Base-by-base conservation (phyloP, 306 rosid species). In the Rosa rugosa region DNA sequence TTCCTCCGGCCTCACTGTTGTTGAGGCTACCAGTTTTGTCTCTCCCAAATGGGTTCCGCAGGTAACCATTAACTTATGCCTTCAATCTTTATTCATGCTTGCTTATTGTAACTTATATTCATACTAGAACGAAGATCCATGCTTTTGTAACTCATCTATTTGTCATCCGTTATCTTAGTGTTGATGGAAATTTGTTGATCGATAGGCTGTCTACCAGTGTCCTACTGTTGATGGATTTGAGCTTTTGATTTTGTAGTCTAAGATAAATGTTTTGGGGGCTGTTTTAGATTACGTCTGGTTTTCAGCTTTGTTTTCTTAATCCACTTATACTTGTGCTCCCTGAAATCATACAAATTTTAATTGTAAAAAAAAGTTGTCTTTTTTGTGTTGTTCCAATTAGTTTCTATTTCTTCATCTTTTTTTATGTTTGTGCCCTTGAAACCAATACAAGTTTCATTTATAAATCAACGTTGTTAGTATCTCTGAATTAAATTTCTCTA, bases 1-100 rank as follows among this genome's bases (percentile, higher is more conserved):
- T 80, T 91, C 97, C 78, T 82, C 97, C 25, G 97, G 99, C 56
- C 83, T 94, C 86, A 81, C 89, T 56, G 86, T 89, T 78, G 92
- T 92, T 44, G 98, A 94, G 86, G 94, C 97, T 9, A 92, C 97
- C 14, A 92, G 98, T 89, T 94, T 94, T 82, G 97, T 94, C 77
- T 92, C 98, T 23, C 97, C 97, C 74, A 94, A 92, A 92, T 92
- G 98, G 97, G 94, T 94, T 64, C 97, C 97, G 0, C 98, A 94
- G 97, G 97, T 94, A 83, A 80, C 10, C 36, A 0, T 42, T 42
- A 31, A 31, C 36, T 31, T 31, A 31, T 31, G 36, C 3, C 22
- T 77, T 65, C 12, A 57, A 12, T 42, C 13, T 23, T 23, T 50
- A 9, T 50, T 11, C 20, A 27, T 27, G 23, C 10, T 16, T 47